A percentile compares a stretch with the other conserved stretches of the same genome.
Conservation (phyloP, 148 eudicot genomes). For the Chenopodium album region DNA sequence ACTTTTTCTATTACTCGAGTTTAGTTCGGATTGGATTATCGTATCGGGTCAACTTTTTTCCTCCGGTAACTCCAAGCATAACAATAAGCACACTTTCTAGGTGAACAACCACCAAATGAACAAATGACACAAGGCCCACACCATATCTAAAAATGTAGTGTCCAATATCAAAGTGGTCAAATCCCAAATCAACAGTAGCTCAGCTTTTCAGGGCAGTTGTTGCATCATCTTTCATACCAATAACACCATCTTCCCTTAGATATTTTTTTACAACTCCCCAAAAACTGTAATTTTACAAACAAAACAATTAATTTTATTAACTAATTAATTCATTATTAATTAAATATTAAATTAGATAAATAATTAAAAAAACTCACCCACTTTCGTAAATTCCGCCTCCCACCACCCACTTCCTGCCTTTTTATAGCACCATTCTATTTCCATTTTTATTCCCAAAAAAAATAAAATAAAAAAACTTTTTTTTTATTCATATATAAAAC, state of each 20-base stretch:
- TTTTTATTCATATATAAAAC: background rate
- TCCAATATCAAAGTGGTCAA: slow-evolving; percentile 11
- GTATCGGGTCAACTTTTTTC: no score
- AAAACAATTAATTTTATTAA: background rate
- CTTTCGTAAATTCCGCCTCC: slow-evolving; percentile 33
- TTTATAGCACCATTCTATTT: slow-evolving; percentile 6
- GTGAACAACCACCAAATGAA: background rate
- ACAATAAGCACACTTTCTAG: background rate
- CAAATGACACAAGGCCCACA: background rate
- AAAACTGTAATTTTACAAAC: background rate
- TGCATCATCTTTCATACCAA: background rate
- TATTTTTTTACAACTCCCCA: slow-evolving; percentile 23
- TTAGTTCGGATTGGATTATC: no score
- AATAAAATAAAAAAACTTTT: no score
- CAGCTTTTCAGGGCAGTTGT: slow-evolving; percentile 25
- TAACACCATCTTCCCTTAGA: background rate
- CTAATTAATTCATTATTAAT: background rate
- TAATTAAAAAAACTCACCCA: slow-evolving; percentile 15
- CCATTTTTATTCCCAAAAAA: no score
- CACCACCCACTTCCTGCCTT: slow-evolving; percentile 34
- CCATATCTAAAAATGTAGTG: background rate
- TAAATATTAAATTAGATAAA: background rate
- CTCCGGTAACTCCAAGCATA: no score
- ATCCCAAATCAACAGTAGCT: slow-evolving; percentile 7
- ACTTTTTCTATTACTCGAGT: no score